Evolutionary conservation across 2,329 filamentous ascomycete species (phyloP).

Genomic region (Nigrograna mackinnonii): DNA sequence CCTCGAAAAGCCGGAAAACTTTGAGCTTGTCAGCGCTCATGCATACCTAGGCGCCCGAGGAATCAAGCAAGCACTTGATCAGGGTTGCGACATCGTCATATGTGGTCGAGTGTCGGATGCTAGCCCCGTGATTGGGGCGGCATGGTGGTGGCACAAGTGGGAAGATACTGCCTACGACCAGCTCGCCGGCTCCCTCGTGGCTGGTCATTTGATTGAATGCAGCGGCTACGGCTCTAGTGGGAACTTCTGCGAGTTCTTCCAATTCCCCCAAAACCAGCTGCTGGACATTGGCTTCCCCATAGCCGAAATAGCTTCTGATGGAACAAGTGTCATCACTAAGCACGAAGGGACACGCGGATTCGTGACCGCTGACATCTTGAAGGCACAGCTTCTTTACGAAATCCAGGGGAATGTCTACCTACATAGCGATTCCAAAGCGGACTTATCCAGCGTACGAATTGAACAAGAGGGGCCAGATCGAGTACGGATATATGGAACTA

Average conservation of each 20-base stretch:
- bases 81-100: conserved; percentile 21
- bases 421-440: too few species aligned
- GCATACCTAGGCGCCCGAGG: too few species aligned
- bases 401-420: too few species aligned
- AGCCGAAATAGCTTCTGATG: conserved; percentile 15
- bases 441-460: too few species aligned
- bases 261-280: conserved; percentile 5
- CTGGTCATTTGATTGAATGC: conserved; percentile 60
- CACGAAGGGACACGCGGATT: conserved; percentile 11
- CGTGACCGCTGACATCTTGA: conserved; percentile 15
- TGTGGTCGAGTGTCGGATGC: conserved; percentile 17
- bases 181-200: conserved; percentile 54
- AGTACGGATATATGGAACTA: too few species aligned
- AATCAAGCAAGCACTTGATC: conserved; percentile 10
- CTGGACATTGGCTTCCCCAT: conserved; percentile 15
- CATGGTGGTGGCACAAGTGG: conserved; percentile 59
- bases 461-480: too few species aligned
- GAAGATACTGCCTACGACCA: conserved; percentile 46
- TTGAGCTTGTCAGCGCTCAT: too few species aligned
- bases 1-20: too few species aligned
- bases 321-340: conserved; percentile 15
- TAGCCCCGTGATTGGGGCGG: conserved; percentile 52
- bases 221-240: conserved; percentile 54
- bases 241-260: conserved; percentile 52
- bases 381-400: conserved; percentile 18